phyloP scores from a whole-genome alignment of 495 filamentous ascomycete species.

The Annulohypoxylon maeteangense region DNA sequence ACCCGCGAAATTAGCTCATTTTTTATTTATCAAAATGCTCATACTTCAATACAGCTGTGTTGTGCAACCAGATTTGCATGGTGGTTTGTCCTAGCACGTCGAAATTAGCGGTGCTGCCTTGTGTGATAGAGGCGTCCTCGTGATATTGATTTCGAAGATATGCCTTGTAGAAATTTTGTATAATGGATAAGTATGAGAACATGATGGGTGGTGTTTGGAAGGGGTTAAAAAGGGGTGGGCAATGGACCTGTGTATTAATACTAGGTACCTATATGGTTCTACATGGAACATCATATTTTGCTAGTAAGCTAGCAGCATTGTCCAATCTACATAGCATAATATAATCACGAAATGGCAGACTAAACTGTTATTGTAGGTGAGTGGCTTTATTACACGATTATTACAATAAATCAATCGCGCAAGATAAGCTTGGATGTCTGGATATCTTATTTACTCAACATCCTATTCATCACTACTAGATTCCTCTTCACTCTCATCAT shows the following conservation, averaged over 20 bases:
- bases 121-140: neutral
- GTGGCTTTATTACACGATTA: neutral
- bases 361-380: neutral
- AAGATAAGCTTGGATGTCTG: neutral
- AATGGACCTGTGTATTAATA: neutral
- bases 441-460: neutral
- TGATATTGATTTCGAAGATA: neutral
- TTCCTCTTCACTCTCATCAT: slow-evolving; percentile 36
- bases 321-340: neutral
- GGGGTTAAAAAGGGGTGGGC: neutral
- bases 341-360: neutral
- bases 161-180: neutral
- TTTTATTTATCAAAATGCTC: slow-evolving; percentile 31
- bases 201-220: neutral
- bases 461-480: slow-evolving; percentile 23
- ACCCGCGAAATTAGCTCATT: slow-evolving; percentile 32
- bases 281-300: no score
- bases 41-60: slow-evolving; percentile 42
- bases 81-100: slow-evolving; percentile 2
- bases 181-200: neutral
- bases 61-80: neutral
- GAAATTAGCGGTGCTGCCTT: slow-evolving; percentile 5
- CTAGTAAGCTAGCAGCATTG: no score
- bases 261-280: neutral
- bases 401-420: slow-evolving; percentile 2